Conservation (phyloP, 495 filamentous ascomycete species). For the Pyrenula aspistea region DNA sequence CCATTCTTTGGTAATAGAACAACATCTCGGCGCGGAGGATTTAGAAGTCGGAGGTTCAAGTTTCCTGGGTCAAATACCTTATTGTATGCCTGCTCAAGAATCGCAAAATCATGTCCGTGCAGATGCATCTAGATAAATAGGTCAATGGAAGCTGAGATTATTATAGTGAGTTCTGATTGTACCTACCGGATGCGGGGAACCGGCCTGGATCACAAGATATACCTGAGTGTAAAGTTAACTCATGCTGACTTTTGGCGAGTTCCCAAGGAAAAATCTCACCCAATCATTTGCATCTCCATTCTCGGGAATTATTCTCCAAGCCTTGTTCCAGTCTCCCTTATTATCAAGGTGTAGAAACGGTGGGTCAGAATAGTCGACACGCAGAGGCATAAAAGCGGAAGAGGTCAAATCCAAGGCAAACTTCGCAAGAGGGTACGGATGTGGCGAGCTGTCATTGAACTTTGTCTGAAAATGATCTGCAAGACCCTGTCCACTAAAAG, state of each 20-base stretch:
- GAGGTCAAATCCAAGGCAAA: background rate
- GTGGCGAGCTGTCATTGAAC: background rate
- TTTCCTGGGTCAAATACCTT: conserved; percentile 4
- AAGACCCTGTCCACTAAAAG: background rate
- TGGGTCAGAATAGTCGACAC: background rate
- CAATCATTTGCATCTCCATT: background rate
- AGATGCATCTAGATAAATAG: conserved; percentile 26
- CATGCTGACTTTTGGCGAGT: background rate
- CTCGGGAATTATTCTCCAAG: background rate
- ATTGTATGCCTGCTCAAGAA: conserved; percentile 32
- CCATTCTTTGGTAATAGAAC: conserved; percentile 38
- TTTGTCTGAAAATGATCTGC: background rate
- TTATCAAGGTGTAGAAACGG: background rate
- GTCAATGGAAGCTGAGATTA: background rate
- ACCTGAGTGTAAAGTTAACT: background rate
- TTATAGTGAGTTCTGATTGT: background rate
- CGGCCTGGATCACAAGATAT: background rate
- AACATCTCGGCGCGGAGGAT: conserved; percentile 47
- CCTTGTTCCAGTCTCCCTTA: background rate
- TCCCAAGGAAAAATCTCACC: background rate
- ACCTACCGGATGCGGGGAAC: background rate
- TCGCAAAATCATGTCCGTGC: conserved; percentile 47
- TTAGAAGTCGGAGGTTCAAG: conserved; percentile 11
- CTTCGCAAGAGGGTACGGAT: background rate
- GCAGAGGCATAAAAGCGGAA: background rate